A percentile compares a stretch with the other conserved stretches of the same genome.
These are phyloP conservation scores for Euphrasia confusa DNA, from an alignment of 257 asterid genomes.

Conservation along the genomic window DNA sequence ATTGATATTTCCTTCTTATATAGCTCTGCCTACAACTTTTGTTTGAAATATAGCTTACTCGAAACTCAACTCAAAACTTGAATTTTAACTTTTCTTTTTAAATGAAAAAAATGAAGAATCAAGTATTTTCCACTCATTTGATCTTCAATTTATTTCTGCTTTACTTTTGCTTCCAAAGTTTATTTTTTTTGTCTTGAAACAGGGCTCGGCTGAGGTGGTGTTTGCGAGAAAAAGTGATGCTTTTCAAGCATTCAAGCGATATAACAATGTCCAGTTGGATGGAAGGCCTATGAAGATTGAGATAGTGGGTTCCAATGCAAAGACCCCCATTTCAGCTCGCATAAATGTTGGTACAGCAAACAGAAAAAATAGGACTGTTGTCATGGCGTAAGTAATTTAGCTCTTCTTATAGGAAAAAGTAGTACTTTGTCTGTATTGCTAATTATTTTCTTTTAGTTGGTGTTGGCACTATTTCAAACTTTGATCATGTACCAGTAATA, in stretches of 20 bases:
- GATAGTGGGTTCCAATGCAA: conserved; percentile 49
- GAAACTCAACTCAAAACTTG: too few relatives aligned
- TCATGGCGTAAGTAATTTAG: conserved; percentile 46
- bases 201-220: conserved; percentile 90
- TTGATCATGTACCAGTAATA: background rate
- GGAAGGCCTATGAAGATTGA: conserved; percentile 91
- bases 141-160: background rate
- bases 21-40: too few relatives aligned
- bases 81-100: too few relatives aligned
- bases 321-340: conserved; percentile 58
- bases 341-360: conserved; percentile 62
- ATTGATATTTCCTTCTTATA: too few relatives aligned
- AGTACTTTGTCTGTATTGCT: background rate
- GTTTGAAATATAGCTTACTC: too few relatives aligned
- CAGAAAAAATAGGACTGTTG: conserved; percentile 57
- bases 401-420: background rate
- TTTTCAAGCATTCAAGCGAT: conserved; percentile 65
- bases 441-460: background rate
- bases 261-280: conserved; percentile 80
- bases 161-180: background rate
- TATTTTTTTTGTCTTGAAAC: background rate
- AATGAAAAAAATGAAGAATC: too few relatives aligned
- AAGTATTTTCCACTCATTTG: background rate
- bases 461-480: background rate
- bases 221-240: conserved; percentile 86